A percentile compares a stretch with the other conserved stretches of the same genome.
Evolutionary conservation across 1,284 basidiomycete species (phyloP).

Genomic region (Rhodotorula sp.): DNA sequence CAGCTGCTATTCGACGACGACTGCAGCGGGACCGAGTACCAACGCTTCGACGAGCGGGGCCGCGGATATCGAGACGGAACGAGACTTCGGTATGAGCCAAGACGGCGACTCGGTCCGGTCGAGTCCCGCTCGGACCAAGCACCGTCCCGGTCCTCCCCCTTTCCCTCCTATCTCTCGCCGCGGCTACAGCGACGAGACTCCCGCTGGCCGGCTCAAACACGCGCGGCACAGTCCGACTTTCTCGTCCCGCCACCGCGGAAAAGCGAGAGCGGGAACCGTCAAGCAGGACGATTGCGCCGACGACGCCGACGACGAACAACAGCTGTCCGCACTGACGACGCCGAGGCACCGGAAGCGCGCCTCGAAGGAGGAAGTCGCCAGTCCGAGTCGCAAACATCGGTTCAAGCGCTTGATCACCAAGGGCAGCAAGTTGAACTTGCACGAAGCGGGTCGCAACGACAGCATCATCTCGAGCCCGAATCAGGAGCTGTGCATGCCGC

Average conservation of each 20-base stretch:
- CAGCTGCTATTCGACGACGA: too few species aligned
- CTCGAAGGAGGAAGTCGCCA: background rate
- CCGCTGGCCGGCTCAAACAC: background rate
- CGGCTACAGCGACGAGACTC: background rate
- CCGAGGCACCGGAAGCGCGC: background rate
- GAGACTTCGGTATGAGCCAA: too few species aligned
- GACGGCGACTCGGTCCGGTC: too few species aligned
- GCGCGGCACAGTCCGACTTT: background rate
- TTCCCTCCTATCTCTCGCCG: too few species aligned
- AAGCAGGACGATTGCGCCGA: background rate
- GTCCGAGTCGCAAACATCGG: background rate
- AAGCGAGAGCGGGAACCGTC: too few species aligned
- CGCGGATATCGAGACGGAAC: too few species aligned
- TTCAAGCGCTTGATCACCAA: slow-evolving; percentile 11
- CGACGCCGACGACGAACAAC: background rate
- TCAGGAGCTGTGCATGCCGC: background rate
- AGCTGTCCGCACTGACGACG: background rate
- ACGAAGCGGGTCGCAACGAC: background rate
- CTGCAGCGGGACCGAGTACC: too few species aligned
- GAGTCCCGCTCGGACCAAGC: too few species aligned
- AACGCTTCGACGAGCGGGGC: too few species aligned
- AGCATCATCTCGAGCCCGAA: background rate
- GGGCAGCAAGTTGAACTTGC: slow-evolving; percentile 16
- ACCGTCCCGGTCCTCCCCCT: too few species aligned
- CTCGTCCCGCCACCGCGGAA: background rate